Evolutionary conservation across 495 filamentous ascomycete species (phyloP), one percentile per base, ranked within the genome.

Genomic region (Xylaria cubensis): DNA sequence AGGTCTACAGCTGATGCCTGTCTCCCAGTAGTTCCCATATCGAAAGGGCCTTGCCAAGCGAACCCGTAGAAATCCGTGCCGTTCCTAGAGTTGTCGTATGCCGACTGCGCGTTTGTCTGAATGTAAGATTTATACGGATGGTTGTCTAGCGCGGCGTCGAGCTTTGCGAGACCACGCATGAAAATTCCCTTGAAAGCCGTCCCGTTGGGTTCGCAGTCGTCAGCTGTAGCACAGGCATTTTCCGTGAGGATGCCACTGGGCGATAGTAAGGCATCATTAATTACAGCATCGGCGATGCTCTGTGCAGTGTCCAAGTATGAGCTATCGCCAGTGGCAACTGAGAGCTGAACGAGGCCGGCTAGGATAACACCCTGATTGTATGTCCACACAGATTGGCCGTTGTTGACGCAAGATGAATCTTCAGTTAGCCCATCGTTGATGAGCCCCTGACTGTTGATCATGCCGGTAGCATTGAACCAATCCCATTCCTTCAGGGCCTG

Each of bases 311-410:
- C 73, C 8, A 93, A 77, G 70, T 89, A 88, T n/a, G 82, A 74
- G 4, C 2, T 13, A 26, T 77, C 72, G 2, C 67, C 67, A 1
- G 75, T 80, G 0, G 86, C 86, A 66, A 74, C 80, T 73, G 82
- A 79, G 41, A 88, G 81, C 79, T 92, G 90, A 7, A 89, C 86
- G 0, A 93, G 83, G 0, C 85, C 92, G 8, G 91, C 91, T 17
- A 94, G 84, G 32, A 94, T 84, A 34, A 92, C 90, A 26, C 92
- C 92, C 76, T 94, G 92, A 77, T 93, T 94, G 80, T 94, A 94
- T 0, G 89, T 87, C 87, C 87, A 94, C 44, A 87, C 83, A 4
- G 87, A 85, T 24, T 80, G 81, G 1, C 84, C 83, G 74, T 93
- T 93, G 75, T 90, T 92, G 59, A 82, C 76, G 78, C 91, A 93